phyloP scores from a whole-genome alignment of 371 early-diverging fungal genomes.

The Batrachochytrium dendrobatidis region DNA sequence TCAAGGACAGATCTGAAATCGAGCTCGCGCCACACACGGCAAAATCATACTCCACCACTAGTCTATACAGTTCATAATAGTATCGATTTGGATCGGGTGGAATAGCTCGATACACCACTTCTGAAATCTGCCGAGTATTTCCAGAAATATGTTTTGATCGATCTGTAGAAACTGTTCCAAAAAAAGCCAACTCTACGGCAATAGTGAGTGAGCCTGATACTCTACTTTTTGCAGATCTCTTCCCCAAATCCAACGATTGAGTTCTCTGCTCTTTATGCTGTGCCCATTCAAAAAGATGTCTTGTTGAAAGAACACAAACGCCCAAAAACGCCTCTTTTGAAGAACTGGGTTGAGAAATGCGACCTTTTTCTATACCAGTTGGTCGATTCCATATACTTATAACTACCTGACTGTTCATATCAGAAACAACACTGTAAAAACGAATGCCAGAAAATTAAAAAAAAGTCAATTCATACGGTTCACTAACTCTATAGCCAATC shows the following conservation, averaged over 20 bases:
- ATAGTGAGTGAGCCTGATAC: slow-evolving; percentile 21
- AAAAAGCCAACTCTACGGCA: not conserved
- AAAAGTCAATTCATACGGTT: not conserved
- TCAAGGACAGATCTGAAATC: slow-evolving; percentile 1
- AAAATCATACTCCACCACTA: slow-evolving; percentile 12
- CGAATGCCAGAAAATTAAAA: too few species aligned
- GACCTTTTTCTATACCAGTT: not conserved
- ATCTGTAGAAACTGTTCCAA: not conserved
- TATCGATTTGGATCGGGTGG: slow-evolving; percentile 20
- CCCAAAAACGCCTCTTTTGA: slow-evolving; percentile 28
- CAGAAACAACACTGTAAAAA: slow-evolving; percentile 4
- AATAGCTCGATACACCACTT: slow-evolving; percentile 11
- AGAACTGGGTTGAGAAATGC: not conserved
- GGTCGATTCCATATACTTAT: slow-evolving; percentile 28
- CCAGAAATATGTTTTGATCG: too few species aligned
- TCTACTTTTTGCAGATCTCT: slow-evolving; percentile 22
- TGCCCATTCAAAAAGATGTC: not conserved
- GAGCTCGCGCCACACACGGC: slow-evolving; percentile 1
- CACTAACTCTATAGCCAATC: too few species aligned
- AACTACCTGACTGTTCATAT: slow-evolving; percentile 7
- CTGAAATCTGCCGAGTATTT: not conserved
- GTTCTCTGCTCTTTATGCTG: not conserved
- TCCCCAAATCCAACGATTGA: slow-evolving; percentile 8
- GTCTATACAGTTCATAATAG: slow-evolving; percentile 9
- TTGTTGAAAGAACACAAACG: slow-evolving; percentile 10